Conservation (phyloP, 139 green algal species). For the Microglena sp. region DNA sequence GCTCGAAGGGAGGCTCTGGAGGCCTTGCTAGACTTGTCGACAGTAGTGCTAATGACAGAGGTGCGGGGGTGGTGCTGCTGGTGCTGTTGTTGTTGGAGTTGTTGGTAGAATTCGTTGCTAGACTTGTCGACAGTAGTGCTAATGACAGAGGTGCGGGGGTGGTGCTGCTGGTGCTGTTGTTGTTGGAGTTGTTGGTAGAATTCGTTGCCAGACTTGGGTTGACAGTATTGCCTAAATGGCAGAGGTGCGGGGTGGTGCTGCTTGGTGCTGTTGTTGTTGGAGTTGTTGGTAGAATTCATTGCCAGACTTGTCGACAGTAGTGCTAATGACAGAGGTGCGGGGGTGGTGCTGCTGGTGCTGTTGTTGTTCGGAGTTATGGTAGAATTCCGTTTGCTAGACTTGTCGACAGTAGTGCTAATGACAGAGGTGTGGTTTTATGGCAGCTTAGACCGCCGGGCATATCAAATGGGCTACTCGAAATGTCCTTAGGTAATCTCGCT, state of each 20-base stretch:
- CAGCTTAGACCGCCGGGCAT: too few species aligned
- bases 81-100: too few species aligned
- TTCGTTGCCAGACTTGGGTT: slow-evolving; percentile 9
- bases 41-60: slow-evolving; percentile 82
- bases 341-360: not conserved
- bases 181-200: not conserved
- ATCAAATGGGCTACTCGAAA: too few species aligned
- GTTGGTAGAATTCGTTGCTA: too few species aligned
- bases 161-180: not conserved
- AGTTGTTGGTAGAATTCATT: too few species aligned
- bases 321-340: not conserved
- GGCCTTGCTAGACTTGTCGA: slow-evolving; percentile 47
- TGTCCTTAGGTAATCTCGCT: too few species aligned
- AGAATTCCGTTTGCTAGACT: not conserved
- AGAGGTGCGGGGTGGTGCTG: slow-evolving; percentile 20
- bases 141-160: not conserved
- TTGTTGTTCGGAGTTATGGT: not conserved
- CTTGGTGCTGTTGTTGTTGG: too few species aligned
- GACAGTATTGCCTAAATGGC: slow-evolving; percentile 83
- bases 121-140: too few species aligned
- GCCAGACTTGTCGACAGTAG: too few species aligned
- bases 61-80: slow-evolving; percentile 11
- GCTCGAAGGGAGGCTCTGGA: slow-evolving; percentile 43
- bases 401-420: slow-evolving; percentile 71
- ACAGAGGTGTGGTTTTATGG: slow-evolving; percentile 64